phyloP scores from a whole-genome alignment of 2,329 filamentous ascomycete genomes.

The Fusarium sp. region DNA sequence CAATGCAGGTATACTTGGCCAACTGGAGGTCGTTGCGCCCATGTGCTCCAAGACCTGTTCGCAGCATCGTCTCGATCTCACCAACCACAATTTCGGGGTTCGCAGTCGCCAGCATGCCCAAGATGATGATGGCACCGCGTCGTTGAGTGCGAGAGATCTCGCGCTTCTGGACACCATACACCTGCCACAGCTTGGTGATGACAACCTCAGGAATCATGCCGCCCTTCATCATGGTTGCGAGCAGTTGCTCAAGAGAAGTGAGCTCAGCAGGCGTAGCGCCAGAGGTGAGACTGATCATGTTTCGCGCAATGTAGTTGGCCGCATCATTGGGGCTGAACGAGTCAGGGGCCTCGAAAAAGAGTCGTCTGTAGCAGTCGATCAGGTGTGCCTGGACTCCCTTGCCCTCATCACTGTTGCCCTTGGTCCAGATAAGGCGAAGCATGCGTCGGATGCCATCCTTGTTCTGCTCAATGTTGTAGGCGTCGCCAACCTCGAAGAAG shows the following conservation, averaged over 20 bases:
- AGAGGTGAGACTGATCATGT: slow-evolving; percentile 99
- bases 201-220: slow-evolving; percentile 88
- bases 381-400: slow-evolving; percentile 97
- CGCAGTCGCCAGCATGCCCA: slow-evolving; percentile 95
- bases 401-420: slow-evolving; percentile 98
- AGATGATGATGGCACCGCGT: slow-evolving; percentile 92
- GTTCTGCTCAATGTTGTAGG: slow-evolving; percentile 95
- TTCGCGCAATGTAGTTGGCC: slow-evolving; percentile 94
- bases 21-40: slow-evolving; percentile 87
- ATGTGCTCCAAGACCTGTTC: slow-evolving; percentile 85
- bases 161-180: slow-evolving; percentile 93
- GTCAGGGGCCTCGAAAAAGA: slow-evolving; percentile 96
- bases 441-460: slow-evolving; percentile 93
- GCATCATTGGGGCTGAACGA: slow-evolving; percentile 89
- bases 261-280: slow-evolving; percentile 94
- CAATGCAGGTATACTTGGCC: slow-evolving; percentile 95
- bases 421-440: slow-evolving; percentile 98
- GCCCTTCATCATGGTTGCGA: slow-evolving; percentile 97
- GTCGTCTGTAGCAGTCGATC: slow-evolving; percentile 94
- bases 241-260: slow-evolving; percentile 92
- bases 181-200: slow-evolving; percentile 94
- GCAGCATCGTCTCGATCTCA: slow-evolving; percentile 94
- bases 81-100: slow-evolving; percentile 93
- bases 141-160: slow-evolving; percentile 94
- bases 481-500: slow-evolving; percentile 94